Percentiles rank a stretch among this genome's conserved stretches.
These are phyloP conservation scores for Rhododendron vialii DNA, from an alignment of 148 eudicot genomes.

Conservation along the genomic window DNA sequence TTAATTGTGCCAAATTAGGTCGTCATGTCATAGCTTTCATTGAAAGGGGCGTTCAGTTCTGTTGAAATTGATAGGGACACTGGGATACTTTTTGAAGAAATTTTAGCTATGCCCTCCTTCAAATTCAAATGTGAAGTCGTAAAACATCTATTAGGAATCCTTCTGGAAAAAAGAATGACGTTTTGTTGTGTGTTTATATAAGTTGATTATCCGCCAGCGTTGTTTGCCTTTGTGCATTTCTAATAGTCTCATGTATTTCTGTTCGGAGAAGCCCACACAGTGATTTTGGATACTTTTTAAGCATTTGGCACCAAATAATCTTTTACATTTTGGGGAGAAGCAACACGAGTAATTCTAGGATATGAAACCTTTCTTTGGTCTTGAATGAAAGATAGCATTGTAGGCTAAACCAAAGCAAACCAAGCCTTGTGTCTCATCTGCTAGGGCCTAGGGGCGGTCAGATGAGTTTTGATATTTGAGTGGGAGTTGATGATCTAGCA, in stretches of 20 bases:
- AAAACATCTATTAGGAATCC: neutral
- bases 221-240: neutral
- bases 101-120: neutral
- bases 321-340: neutral
- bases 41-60: neutral
- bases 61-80: neutral
- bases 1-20: conserved; percentile 2
- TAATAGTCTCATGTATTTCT: neutral
- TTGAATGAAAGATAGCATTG: neutral
- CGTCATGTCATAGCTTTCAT: neutral
- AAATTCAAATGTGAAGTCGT: neutral
- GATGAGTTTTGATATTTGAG: neutral
- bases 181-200: neutral
- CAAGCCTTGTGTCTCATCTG: neutral
- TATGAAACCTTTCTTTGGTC: neutral
- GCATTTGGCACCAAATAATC: neutral
- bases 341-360: neutral
- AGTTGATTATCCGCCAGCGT: neutral
- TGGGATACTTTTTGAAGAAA: neutral
- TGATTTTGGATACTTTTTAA: neutral
- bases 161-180: neutral
- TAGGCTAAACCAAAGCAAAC: neutral
- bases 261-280: neutral
- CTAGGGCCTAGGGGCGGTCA: neutral
- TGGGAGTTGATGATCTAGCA: neutral